These are phyloP conservation scores for Selenicereus undatus DNA, from an alignment of 148 eudicot species.

Conservation along the genomic window DNA sequence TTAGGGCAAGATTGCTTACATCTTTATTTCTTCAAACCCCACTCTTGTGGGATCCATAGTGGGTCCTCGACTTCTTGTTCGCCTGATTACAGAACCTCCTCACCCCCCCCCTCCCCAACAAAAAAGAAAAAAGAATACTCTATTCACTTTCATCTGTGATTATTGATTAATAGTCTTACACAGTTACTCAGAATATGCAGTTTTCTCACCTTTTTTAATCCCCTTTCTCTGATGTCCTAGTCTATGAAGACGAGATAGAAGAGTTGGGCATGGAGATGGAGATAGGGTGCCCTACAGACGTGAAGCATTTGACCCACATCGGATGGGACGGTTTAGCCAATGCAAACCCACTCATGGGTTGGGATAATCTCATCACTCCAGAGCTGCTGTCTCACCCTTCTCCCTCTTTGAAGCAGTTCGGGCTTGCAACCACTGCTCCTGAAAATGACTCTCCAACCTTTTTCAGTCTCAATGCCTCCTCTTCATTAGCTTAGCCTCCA, in stretches of 20 bases:
- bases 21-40: not conserved
- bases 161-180: not conserved
- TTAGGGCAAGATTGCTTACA: not conserved
- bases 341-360: constrained; percentile 34
- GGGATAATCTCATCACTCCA: constrained; percentile 36
- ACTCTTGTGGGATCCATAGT: not conserved
- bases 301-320: constrained; percentile 80
- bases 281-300: constrained; percentile 75
- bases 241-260: constrained; percentile 64
- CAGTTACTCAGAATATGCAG: not conserved
- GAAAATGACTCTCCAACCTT: constrained; percentile 25
- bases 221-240: constrained; percentile 15
- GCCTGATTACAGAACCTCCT: too few species aligned
- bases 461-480: constrained; percentile 20
- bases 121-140: too few species aligned
- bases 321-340: constrained; percentile 63
- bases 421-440: constrained; percentile 19
- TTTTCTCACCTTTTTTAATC: not conserved
- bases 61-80: not conserved
- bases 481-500: constrained; percentile 23
- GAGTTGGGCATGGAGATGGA: constrained; percentile 62
- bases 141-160: not conserved
- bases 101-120: too few species aligned
- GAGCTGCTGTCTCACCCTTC: constrained; percentile 24
- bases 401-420: constrained; percentile 19